These are phyloP conservation scores for Mentha longifolia DNA, from an alignment of 257 asterid species.

Conservation along the genomic window DNA sequence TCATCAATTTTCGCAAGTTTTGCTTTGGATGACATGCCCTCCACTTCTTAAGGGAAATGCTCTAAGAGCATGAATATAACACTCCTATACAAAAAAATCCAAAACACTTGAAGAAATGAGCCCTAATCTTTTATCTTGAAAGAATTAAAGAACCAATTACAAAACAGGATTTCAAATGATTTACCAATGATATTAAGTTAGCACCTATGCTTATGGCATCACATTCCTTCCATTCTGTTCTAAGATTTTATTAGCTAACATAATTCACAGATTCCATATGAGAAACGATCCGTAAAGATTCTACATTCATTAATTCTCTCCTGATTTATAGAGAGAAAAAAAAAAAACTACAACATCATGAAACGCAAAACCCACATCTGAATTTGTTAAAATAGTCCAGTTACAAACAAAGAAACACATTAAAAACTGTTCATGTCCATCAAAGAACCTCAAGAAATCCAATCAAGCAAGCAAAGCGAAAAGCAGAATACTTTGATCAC, in stretches of 20 bases:
- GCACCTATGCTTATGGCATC: not conserved
- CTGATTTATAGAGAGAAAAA: no score
- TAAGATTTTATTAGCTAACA: slow-evolving; percentile 2
- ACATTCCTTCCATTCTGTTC: slow-evolving; percentile 13
- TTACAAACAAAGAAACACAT: not conserved
- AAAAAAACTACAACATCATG: not conserved
- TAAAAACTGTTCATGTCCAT: not conserved
- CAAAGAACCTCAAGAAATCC: slow-evolving; percentile 6
- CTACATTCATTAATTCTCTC: slow-evolving; percentile 21
- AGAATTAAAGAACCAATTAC: slow-evolving; percentile 1
- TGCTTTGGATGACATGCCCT: slow-evolving; percentile 40
- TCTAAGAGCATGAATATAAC: not conserved
- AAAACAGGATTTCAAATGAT: slow-evolving; percentile 8
- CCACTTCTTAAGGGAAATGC: slow-evolving; percentile 8
- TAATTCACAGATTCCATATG: slow-evolving; percentile 3
- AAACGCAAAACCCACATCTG: not conserved
- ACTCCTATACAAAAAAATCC: not conserved
- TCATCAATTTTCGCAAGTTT: slow-evolving; percentile 36
- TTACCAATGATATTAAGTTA: slow-evolving; percentile 13
- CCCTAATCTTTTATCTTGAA: slow-evolving; percentile 11
- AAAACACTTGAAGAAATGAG: not conserved
- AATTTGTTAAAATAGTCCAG: slow-evolving; percentile 2
- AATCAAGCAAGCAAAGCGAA: slow-evolving; percentile 25
- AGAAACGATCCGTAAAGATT: slow-evolving; percentile 19
- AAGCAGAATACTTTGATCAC: not conserved